Evolutionary conservation across 352 stramenopile species (phyloP).

Genomic region (Globisporangium rhizosaccharum): DNA sequence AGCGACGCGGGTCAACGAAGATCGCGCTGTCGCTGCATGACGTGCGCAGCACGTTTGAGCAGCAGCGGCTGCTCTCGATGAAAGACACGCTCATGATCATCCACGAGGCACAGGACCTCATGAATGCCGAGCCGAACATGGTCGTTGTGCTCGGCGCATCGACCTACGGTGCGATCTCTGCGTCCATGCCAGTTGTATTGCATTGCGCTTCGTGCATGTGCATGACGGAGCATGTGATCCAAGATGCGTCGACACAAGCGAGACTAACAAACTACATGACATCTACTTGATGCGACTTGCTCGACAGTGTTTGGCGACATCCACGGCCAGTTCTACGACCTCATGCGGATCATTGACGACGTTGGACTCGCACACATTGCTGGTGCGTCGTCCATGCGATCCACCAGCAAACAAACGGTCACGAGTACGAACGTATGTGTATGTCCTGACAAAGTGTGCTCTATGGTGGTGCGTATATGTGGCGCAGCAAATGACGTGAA

Average conservation of each 20-base stretch:
- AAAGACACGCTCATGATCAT: constrained; percentile 57
- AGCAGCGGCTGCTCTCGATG: constrained; percentile 49
- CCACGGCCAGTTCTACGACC: constrained; percentile 78
- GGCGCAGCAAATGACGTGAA: constrained; percentile 36
- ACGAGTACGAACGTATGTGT: no score
- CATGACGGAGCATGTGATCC: background rate
- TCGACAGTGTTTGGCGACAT: constrained; percentile 71
- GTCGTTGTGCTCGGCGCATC: constrained; percentile 31
- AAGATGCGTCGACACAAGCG: no score
- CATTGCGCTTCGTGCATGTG: no score
- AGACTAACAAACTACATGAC: no score
- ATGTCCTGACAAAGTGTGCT: no score
- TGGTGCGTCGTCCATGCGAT: constrained; percentile 16
- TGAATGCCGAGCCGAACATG: constrained; percentile 57
- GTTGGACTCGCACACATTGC: constrained; percentile 29
- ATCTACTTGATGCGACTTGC: background rate
- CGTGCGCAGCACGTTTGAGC: constrained; percentile 49
- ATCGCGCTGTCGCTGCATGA: constrained; percentile 32
- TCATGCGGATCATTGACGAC: constrained; percentile 57
- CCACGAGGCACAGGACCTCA: constrained; percentile 55
- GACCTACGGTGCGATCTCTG: constrained; percentile 23
- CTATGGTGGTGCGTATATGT: background rate
- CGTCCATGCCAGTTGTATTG: background rate
- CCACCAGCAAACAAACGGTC: background rate
- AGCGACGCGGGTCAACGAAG: constrained; percentile 22